phyloP scores from a whole-genome alignment of 1,284 basidiomycete genomes.

The Sutorius eximius region DNA sequence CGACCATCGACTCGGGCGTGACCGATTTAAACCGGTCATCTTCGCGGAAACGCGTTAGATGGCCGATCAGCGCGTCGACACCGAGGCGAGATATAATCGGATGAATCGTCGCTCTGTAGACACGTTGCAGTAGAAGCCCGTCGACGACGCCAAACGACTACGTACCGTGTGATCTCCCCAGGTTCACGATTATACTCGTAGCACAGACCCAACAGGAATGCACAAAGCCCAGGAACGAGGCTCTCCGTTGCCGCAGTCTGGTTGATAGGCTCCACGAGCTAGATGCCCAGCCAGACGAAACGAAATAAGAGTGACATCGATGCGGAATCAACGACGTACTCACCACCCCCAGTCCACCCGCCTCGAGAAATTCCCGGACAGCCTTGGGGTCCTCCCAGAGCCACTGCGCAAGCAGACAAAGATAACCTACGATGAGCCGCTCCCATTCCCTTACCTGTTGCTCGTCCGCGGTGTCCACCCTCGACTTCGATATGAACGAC shows the following conservation, averaged over 20 bases:
- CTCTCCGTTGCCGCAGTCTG: conserved; percentile 86
- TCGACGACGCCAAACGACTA: too few relatives aligned
- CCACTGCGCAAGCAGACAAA: conserved; percentile 86
- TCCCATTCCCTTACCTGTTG: conserved; percentile 83
- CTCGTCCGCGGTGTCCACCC: conserved; percentile 64
- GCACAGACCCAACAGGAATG: conserved; percentile 89
- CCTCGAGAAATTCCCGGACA: conserved; percentile 87
- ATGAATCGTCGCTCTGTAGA: conserved; percentile 73
- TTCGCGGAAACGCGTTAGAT: conserved; percentile 84
- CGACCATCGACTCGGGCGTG: conserved; percentile 74
- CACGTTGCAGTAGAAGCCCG: too few relatives aligned
- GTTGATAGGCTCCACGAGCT: conserved; percentile 94
- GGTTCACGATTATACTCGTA: conserved; percentile 96
- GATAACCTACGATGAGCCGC: conserved; percentile 82
- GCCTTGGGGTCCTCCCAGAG: conserved; percentile 93
- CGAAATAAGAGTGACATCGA: too few relatives aligned
- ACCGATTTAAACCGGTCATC: conserved; percentile 90
- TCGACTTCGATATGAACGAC: conserved; percentile 63
- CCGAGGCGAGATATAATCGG: conserved; percentile 86
- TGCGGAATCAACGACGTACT: conserved; percentile 34
- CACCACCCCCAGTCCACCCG: conserved; percentile 88
- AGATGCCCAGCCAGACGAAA: too few relatives aligned
- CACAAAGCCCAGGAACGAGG: conserved; percentile 87
- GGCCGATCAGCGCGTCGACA: conserved; percentile 85
- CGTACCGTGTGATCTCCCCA: conserved; percentile 82